Evolutionary conservation across 2,329 filamentous ascomycete genomes (phyloP).

Genomic region (Hypoxylon sp.): DNA sequence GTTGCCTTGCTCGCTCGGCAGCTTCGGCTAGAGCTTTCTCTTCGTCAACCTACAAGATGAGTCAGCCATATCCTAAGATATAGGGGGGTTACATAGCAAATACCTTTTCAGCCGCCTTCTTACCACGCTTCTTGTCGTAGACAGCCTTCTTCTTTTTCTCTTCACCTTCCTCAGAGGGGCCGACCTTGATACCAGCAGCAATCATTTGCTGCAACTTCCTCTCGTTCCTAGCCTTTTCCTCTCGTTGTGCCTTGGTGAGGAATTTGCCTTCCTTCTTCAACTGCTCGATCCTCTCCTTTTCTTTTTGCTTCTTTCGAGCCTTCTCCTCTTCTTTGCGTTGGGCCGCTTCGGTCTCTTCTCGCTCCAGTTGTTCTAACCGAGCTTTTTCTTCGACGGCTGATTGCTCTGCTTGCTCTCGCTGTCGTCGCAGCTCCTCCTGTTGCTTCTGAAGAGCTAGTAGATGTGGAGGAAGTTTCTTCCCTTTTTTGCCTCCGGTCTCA

Average conservation of each 20-base stretch:
- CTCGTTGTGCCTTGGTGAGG: slow-evolving; percentile 84
- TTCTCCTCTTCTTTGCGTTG: slow-evolving; percentile 77
- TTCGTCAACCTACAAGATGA: slow-evolving; percentile 68
- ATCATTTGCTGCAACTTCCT: slow-evolving; percentile 86
- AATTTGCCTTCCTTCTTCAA: slow-evolving; percentile 89
- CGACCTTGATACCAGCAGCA: slow-evolving; percentile 77
- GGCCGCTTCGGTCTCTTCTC: slow-evolving; percentile 70
- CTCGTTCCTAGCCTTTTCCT: slow-evolving; percentile 81
- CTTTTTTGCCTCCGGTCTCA: slow-evolving; percentile 71
- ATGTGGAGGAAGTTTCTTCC: slow-evolving; percentile 86
- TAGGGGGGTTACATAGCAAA: background rate
- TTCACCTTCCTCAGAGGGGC: slow-evolving; percentile 60
- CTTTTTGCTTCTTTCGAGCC: slow-evolving; percentile 82
- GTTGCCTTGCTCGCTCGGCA: slow-evolving; percentile 72
- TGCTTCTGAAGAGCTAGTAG: slow-evolving; percentile 80
- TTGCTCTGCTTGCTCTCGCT: slow-evolving; percentile 70
- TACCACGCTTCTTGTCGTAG: slow-evolving; percentile 76
- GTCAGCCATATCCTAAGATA: slow-evolving; percentile 5
- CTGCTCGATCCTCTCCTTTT: slow-evolving; percentile 86
- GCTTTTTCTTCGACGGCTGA: slow-evolving; percentile 70
- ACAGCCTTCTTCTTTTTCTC: slow-evolving; percentile 79
- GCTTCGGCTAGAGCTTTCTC: slow-evolving; percentile 81
- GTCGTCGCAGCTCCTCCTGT: slow-evolving; percentile 76
- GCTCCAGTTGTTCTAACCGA: slow-evolving; percentile 71
- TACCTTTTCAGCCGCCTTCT: slow-evolving; percentile 65